phyloP scores from a whole-genome alignment of 768 basidiomycete genomes.

The Trametes elegans region DNA sequence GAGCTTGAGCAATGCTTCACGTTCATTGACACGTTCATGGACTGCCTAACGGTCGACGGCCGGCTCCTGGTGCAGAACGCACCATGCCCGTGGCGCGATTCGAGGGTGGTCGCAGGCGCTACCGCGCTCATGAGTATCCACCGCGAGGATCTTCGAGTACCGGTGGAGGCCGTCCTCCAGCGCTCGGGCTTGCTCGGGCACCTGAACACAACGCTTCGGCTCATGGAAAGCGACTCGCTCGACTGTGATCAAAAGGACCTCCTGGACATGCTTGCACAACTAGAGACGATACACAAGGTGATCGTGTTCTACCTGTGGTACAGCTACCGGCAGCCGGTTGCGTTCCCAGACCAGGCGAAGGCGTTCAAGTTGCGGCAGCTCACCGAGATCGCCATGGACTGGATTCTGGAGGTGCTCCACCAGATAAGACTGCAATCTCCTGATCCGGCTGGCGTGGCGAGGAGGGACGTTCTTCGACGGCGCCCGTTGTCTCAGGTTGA shows the following conservation, averaged over 20 bases:
- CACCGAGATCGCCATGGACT: constrained; percentile 67
- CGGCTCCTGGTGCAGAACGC: constrained; percentile 46
- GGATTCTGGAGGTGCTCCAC: constrained; percentile 41
- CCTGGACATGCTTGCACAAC: constrained; percentile 18
- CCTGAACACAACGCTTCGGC: constrained; percentile 42
- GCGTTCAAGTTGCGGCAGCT: constrained; percentile 56
- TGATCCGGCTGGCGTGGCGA: background rate
- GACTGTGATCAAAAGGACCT: background rate
- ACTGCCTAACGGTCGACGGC: constrained; percentile 43
- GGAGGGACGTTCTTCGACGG: background rate
- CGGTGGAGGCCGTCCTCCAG: constrained; percentile 37
- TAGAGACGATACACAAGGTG: constrained; percentile 79
- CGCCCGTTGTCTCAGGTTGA: background rate
- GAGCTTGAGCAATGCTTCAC: constrained; percentile 33
- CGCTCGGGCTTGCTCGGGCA: constrained; percentile 37
- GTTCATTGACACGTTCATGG: constrained; percentile 42
- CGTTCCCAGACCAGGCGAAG: constrained; percentile 56
- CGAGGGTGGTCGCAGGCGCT: constrained; percentile 33
- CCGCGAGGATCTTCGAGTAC: constrained; percentile 38
- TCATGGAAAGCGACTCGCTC: constrained; percentile 25
- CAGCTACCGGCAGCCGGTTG: constrained; percentile 61
- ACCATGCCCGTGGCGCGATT: constrained; percentile 55
- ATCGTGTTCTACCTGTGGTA: constrained; percentile 86
- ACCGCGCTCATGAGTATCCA: constrained; percentile 44
- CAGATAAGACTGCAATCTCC: background rate